phyloP scores from a whole-genome alignment of 352 stramenopile species.

The Phytophthora europaea region DNA sequence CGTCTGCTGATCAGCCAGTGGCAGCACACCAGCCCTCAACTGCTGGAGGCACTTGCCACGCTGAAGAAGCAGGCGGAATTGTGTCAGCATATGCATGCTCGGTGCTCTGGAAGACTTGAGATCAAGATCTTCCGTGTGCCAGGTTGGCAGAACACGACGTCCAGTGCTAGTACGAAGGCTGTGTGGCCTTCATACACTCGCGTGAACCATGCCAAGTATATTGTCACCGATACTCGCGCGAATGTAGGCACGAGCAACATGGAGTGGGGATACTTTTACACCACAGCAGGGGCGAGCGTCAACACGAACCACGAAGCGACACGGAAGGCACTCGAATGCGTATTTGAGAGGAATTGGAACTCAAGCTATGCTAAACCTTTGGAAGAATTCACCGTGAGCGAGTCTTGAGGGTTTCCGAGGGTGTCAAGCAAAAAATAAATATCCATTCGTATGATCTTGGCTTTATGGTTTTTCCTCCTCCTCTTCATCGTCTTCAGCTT shows the following conservation, averaged over 20 bases:
- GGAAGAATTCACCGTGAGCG: slow-evolving; percentile 15
- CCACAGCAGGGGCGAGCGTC: slow-evolving; percentile 77
- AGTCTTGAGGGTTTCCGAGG: background rate
- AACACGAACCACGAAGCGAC: slow-evolving; percentile 80
- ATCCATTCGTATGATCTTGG: slow-evolving; percentile 15
- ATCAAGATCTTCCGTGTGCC: slow-evolving; percentile 82
- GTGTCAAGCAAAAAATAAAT: slow-evolving; percentile 27
- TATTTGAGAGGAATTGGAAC: slow-evolving; percentile 85
- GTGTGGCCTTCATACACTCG: slow-evolving; percentile 76
- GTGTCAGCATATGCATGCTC: slow-evolving; percentile 47
- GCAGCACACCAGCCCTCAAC: slow-evolving; percentile 70
- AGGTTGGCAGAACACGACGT: slow-evolving; percentile 78
- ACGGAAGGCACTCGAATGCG: slow-evolving; percentile 56
- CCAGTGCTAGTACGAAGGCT: slow-evolving; percentile 29
- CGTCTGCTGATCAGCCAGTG: slow-evolving; percentile 84
- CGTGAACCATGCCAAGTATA: slow-evolving; percentile 89
- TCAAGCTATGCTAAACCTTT: slow-evolving; percentile 69
- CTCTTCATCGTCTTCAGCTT: slow-evolving; percentile 11
- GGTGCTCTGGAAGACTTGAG: slow-evolving; percentile 65
- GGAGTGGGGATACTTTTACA: slow-evolving; percentile 91
- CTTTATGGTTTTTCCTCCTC: background rate
- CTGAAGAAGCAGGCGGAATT: slow-evolving; percentile 61
- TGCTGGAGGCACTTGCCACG: slow-evolving; percentile 58
- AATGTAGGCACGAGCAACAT: slow-evolving; percentile 92
- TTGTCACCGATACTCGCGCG: slow-evolving; percentile 80